Conservation (phyloP, 2,329 filamentous ascomycete species). For the Daldinia sp. region DNA sequence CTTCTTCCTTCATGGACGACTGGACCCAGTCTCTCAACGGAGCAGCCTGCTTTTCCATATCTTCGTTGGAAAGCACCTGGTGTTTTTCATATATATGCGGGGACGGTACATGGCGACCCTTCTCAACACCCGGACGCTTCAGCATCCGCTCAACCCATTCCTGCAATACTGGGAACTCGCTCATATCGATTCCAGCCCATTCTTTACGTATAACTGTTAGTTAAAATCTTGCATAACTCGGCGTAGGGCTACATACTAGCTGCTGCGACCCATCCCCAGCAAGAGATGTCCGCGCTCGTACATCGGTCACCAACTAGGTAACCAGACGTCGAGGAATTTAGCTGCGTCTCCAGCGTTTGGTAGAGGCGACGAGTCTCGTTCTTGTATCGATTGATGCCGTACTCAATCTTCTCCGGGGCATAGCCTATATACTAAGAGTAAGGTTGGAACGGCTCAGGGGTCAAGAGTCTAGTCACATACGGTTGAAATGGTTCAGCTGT, state of each 20-base stretch:
- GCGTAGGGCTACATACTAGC: slow-evolving; percentile 51
- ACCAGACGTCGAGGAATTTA: slow-evolving; percentile 63
- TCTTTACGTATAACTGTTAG: slow-evolving; percentile 44
- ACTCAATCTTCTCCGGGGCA: slow-evolving; percentile 82
- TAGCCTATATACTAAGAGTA: slow-evolving; percentile 59
- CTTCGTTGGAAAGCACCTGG: slow-evolving; percentile 52
- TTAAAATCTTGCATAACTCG: background rate
- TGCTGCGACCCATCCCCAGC: slow-evolving; percentile 78
- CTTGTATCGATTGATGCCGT: slow-evolving; percentile 81
- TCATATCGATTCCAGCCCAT: slow-evolving; percentile 73
- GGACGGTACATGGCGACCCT: slow-evolving; percentile 76
- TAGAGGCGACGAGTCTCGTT: slow-evolving; percentile 88
- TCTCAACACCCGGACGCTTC: slow-evolving; percentile 75
- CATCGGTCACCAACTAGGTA: slow-evolving; percentile 73
- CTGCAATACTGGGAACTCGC: slow-evolving; percentile 78
- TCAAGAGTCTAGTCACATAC: slow-evolving; percentile 50
- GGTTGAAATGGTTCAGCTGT: slow-evolving; percentile 83
- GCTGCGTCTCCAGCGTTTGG: slow-evolving; percentile 76
- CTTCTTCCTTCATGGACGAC: slow-evolving; percentile 72
- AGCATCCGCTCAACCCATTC: slow-evolving; percentile 79
- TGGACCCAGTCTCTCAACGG: slow-evolving; percentile 70
- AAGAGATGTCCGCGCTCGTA: slow-evolving; percentile 81
- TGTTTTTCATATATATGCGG: slow-evolving; percentile 67
- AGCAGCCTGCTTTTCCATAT: slow-evolving; percentile 53
- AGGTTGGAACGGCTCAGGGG: background rate